phyloP scores from a whole-genome alignment of 2,329 filamentous ascomycete genomes.

The Microsporum canis region DNA sequence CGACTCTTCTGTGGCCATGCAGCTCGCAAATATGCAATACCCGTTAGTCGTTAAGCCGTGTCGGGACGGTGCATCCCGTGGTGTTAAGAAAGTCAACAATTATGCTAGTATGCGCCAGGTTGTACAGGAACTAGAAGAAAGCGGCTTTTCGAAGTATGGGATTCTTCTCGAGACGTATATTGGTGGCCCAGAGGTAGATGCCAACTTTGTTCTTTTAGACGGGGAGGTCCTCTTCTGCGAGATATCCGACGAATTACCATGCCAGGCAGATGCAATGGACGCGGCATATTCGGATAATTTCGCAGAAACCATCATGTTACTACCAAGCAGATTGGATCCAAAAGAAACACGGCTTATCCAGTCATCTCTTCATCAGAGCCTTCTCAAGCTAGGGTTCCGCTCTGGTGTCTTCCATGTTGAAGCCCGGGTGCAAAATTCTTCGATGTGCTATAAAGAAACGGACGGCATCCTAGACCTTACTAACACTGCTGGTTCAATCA shows the following conservation, averaged over 20 bases:
- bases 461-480: not conserved
- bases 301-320: not conserved
- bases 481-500: not conserved
- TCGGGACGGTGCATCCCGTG: conserved; percentile 23
- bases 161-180: conserved; percentile 33
- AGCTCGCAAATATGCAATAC: conserved; percentile 9
- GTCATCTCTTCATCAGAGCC: not conserved
- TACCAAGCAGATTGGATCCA: not conserved
- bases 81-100: conserved; percentile 17
- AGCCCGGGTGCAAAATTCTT: conserved; percentile 4
- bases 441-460: not conserved
- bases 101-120: not conserved
- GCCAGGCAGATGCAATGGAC: conserved; percentile 10
- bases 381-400: not conserved
- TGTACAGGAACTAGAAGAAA: not conserved
- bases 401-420: conserved; percentile 7
- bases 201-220: conserved; percentile 32
- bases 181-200: conserved; percentile 35
- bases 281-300: not conserved
- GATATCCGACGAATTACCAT: conserved; percentile 31
- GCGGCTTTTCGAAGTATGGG: not conserved
- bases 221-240: conserved; percentile 34
- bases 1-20: not conserved
- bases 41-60: conserved; percentile 32
- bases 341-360: not conserved